These are phyloP conservation scores for Naematelia aurantialba DNA, from an alignment of 768 basidiomycete species.

Conservation along the genomic window DNA sequence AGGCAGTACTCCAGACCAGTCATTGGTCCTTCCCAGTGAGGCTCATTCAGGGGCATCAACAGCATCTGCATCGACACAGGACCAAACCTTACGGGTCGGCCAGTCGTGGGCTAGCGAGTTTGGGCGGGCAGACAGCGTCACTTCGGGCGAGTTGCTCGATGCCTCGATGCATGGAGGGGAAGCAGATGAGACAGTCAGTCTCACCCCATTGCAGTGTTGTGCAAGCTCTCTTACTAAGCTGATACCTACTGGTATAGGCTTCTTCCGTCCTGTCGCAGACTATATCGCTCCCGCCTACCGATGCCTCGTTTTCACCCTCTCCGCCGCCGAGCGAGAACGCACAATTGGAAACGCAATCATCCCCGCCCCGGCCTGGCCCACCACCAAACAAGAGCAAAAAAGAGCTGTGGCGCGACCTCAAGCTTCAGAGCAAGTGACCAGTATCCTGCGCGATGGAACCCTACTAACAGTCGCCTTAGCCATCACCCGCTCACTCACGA, in stretches of 20 bases:
- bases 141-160: background rate
- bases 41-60: background rate
- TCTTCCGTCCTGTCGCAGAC: conserved; percentile 36
- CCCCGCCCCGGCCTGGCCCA: conserved; percentile 12
- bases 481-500: conserved; percentile 79
- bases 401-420: conserved; percentile 82
- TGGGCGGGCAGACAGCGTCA: conserved; percentile 8
- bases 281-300: conserved; percentile 42
- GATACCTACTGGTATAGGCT: conserved; percentile 20
- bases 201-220: too few relatives aligned
- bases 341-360: conserved; percentile 24
- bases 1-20: conserved; percentile 13
- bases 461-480: conserved; percentile 55
- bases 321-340: conserved; percentile 36
- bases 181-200: conserved; percentile 10
- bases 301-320: conserved; percentile 32
- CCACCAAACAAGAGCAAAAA: conserved; percentile 32
- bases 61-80: too few relatives aligned
- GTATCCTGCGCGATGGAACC: background rate
- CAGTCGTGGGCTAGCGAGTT: conserved; percentile 39
- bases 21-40: conserved; percentile 7
- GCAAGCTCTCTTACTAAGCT: too few relatives aligned
- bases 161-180: background rate
- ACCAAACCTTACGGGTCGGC: background rate
- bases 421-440: conserved; percentile 65